Evolutionary conservation across 2,329 filamentous ascomycete genomes (phyloP).

Genomic region (Colletotrichum graminicola): DNA sequence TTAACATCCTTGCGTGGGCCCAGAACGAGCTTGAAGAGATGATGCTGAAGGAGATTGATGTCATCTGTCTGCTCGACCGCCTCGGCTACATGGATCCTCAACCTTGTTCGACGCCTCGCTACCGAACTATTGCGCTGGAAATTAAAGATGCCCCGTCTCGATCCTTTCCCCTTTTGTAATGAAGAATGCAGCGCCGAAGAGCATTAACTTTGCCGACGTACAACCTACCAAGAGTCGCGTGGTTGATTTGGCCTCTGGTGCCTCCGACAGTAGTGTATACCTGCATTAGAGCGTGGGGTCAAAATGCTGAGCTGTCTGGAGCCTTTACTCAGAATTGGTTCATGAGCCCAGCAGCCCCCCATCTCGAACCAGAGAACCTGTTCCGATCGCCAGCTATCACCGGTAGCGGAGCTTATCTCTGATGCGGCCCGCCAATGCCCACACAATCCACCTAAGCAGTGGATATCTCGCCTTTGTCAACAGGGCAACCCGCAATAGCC

Average conservation of each 20-base stretch:
- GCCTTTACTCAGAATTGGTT: slow-evolving; percentile 21
- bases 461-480: too few species aligned
- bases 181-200: slow-evolving; percentile 55
- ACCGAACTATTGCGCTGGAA: slow-evolving; percentile 55
- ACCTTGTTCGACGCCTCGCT: slow-evolving; percentile 9
- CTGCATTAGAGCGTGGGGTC: neutral
- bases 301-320: neutral
- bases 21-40: neutral
- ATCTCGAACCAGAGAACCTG: slow-evolving; percentile 47
- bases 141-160: slow-evolving; percentile 51
- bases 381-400: too few species aligned
- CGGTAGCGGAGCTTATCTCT: too few species aligned
- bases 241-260: neutral
- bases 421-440: too few species aligned
- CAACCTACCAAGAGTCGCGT: neutral
- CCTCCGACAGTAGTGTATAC: neutral
- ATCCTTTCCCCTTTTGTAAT: slow-evolving; percentile 55
- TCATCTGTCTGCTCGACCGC: neutral
- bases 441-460: too few species aligned
- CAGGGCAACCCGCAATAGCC: too few species aligned
- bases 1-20: accelerated
- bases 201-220: neutral
- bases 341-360: neutral
- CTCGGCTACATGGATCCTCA: slow-evolving; percentile 45
- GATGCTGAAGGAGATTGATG: slow-evolving; percentile 4